Evolutionary conservation across 148 eudicot genomes (phyloP).

Genomic region (Spergularia marina): DNA sequence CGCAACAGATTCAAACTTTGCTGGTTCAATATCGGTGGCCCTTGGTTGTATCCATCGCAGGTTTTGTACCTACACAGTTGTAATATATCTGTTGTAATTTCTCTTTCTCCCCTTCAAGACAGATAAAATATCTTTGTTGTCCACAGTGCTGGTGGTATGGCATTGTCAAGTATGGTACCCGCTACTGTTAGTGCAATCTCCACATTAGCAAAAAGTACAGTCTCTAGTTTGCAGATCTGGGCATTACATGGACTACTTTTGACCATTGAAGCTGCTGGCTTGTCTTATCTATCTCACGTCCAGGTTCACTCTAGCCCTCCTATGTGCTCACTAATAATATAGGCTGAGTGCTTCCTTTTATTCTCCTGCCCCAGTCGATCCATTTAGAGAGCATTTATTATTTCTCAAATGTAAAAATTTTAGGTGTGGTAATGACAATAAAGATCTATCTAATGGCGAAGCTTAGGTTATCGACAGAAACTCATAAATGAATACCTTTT

Average conservation of each 20-base stretch:
- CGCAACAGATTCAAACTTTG: slow-evolving; percentile 54
- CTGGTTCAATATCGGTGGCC: slow-evolving; percentile 84
- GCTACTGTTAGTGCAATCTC: slow-evolving; percentile 84
- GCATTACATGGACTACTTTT: slow-evolving; percentile 89
- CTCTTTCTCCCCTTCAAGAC: neutral
- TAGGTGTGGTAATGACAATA: too few species aligned
- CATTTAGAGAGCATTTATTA: too few species aligned
- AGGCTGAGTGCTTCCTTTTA: neutral
- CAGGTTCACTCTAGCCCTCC: slow-evolving; percentile 53
- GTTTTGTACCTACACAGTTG: slow-evolving; percentile 29
- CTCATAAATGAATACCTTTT: too few species aligned
- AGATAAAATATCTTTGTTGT: slow-evolving; percentile 14
- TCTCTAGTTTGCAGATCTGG: slow-evolving; percentile 81
- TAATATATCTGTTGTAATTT: neutral
- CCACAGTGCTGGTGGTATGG: slow-evolving; percentile 99
- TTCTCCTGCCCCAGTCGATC: too few species aligned
- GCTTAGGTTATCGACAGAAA: neutral
- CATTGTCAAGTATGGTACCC: slow-evolving; percentile 89
- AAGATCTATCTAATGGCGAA: too few species aligned
- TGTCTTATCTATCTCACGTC: slow-evolving; percentile 86
- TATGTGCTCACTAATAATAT: neutral
- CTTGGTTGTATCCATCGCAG: slow-evolving; percentile 98
- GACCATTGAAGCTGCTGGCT: slow-evolving; percentile 95
- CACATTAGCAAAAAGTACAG: slow-evolving; percentile 71
- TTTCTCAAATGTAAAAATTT: too few species aligned